phyloP scores from a whole-genome alignment of 768 basidiomycete genomes.

The Mycena floridula region DNA sequence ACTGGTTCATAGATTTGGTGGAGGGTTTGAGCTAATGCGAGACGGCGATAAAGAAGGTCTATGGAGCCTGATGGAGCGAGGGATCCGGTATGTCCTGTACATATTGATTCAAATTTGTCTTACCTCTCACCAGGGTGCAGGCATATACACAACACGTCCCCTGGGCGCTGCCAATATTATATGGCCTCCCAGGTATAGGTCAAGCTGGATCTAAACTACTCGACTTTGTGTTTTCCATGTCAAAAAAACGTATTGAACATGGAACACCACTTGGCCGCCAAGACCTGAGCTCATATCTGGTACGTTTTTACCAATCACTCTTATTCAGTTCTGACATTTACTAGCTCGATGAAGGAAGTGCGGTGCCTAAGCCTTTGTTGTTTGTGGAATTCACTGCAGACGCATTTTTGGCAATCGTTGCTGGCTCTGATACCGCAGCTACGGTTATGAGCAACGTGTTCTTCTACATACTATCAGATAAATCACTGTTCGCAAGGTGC shows the following conservation, averaged over 20 bases:
- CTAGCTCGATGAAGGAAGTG: constrained; percentile 34
- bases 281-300: too few species aligned
- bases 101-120: neutral
- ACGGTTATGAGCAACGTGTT: constrained; percentile 24
- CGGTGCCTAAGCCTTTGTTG: constrained; percentile 27
- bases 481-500: constrained; percentile 27
- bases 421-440: constrained; percentile 35
- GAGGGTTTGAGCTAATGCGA: constrained; percentile 30
- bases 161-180: neutral
- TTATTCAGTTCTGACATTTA: too few species aligned
- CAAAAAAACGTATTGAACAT: constrained; percentile 14
- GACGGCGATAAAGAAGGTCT: constrained; percentile 27
- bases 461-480: constrained; percentile 28
- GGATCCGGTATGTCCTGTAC: constrained; percentile 19
- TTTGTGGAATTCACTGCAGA: constrained; percentile 31
- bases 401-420: constrained; percentile 34
- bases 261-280: neutral
- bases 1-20: constrained; percentile 25
- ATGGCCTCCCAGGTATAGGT: constrained; percentile 3
- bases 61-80: constrained; percentile 20
- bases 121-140: constrained; percentile 1
- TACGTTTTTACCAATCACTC: too few species aligned
- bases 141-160: constrained; percentile 7
- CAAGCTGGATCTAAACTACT: constrained; percentile 12
- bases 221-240: constrained; percentile 39